phyloP scores from a whole-genome alignment of 495 filamentous ascomycete genomes.

The Apodospora peruviana region DNA sequence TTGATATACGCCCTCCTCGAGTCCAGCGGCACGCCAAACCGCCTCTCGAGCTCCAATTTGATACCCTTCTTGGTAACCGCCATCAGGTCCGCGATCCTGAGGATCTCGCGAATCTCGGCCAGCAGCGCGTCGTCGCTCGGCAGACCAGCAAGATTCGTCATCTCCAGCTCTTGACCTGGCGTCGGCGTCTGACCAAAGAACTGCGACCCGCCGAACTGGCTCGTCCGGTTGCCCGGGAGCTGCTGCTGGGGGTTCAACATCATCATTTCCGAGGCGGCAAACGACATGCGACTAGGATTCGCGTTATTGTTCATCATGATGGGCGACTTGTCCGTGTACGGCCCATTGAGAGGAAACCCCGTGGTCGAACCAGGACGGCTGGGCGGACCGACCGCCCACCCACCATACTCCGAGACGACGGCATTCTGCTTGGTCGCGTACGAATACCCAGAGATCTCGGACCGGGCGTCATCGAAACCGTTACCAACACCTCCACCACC shows the following conservation, averaged over 20 bases:
- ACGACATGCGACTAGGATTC: constrained; percentile 67
- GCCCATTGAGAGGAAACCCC: constrained; percentile 34
- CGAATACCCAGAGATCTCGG: constrained; percentile 85
- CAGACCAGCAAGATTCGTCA: constrained; percentile 59
- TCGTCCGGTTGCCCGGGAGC: constrained; percentile 31
- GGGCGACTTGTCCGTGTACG: constrained; percentile 20
- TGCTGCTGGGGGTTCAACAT: no score
- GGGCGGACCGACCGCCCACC: constrained; percentile 16
- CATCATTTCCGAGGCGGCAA: constrained; percentile 69
- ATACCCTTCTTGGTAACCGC: constrained; percentile 97
- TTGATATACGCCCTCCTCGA: constrained; percentile 84
- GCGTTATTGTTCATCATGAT: constrained; percentile 23
- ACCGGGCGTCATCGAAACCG: constrained; percentile 68
- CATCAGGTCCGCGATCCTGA: constrained; percentile 91
- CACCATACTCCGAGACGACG: constrained; percentile 57
- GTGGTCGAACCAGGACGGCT: constrained; percentile 73
- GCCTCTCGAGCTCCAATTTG: constrained; percentile 83
- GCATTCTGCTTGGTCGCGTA: constrained; percentile 74
- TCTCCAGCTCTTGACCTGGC: constrained; percentile 56
- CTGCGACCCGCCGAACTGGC: constrained; percentile 45
- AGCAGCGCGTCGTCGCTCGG: constrained; percentile 86
- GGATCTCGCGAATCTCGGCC: constrained; percentile 89
- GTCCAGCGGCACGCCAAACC: constrained; percentile 80
- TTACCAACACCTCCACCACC: constrained; percentile 11
- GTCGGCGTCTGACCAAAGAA: constrained; percentile 37